Evolutionary conservation across 345 rosid genomes (phyloP), one percentile per base, ranked within the genome.

Genomic region (Raphanus sativus): DNA sequence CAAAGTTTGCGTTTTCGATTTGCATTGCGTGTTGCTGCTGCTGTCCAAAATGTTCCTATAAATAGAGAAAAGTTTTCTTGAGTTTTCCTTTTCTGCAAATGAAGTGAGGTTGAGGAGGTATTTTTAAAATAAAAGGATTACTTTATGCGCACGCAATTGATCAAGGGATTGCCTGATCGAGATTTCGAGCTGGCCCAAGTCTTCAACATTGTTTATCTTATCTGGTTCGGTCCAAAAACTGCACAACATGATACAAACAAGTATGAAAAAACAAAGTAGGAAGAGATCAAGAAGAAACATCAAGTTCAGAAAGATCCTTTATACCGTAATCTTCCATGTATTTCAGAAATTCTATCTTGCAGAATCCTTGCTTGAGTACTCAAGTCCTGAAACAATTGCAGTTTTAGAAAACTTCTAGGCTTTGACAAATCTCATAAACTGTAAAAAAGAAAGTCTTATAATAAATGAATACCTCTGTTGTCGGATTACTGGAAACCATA

Each of bases 241-340:
- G 77, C 73, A 83, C 60, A 77, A 58, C 2, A 55, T 54, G 8
- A 67, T 10, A 73, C 32, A 70, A 42, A 63, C 40, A 62, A 56
- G 71, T 69, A 42, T 40, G 8, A 21, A 5, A 21, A 5, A 74
- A 40, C 40, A 38, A 11, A 55, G n/a, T 17, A 55, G 12, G 17
- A 30, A 74, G 15, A 21, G 15, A 50, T 0, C 13, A 63, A 61
- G 62, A 24, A 62, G 30, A 55, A 34, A 30, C 34, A 62, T 48
- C 65, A 69, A 69, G 58, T 10, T 75, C 28, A 45, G 48, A 81
- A 64, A 10, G 62, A 59, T 60, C 52, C 2, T 58, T 58, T 0
- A 16, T 81, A 91, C 98, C 97, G 87, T 84, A 93, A 78, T 83
- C 95, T 91, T 80, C 84, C 84, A 69, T 89, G 90, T 55, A 83